phyloP scores from a whole-genome alignment of 2,329 filamentous ascomycete genomes.

The Phialocephala sp. region DNA sequence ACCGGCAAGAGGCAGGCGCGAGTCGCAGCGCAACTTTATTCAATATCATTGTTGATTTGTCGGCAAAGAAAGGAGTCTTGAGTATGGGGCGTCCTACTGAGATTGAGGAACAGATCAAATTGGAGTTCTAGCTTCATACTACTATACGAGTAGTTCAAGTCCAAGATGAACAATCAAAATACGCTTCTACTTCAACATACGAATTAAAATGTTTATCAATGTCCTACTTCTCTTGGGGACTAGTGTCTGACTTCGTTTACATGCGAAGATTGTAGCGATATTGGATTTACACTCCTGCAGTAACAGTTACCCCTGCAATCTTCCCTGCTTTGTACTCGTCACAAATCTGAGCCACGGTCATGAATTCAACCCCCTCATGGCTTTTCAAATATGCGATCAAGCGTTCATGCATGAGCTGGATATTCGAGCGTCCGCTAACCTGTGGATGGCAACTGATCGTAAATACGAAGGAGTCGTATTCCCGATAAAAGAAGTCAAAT shows the following conservation, averaged over 20 bases:
- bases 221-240: no score
- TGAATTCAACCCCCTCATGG: slow-evolving; percentile 3
- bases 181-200: no score
- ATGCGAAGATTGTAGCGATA: no score
- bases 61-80: background rate
- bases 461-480: slow-evolving; percentile 3
- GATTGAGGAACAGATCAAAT: background rate
- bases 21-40: background rate
- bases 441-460: slow-evolving; percentile 7
- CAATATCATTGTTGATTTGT: background rate
- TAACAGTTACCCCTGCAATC: slow-evolving; percentile 1
- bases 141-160: background rate
- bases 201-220: no score
- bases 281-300: background rate
- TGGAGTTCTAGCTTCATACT: background rate
- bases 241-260: no score
- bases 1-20: background rate
- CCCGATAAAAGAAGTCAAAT: slow-evolving; percentile 6
- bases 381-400: slow-evolving; percentile 7
- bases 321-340: slow-evolving; percentile 6
- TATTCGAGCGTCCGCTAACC: background rate
- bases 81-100: background rate
- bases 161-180: no score
- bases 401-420: slow-evolving; percentile 9
- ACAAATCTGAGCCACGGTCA: slow-evolving; percentile 6